Percentiles rank a stretch among this genome's conserved stretches.
phyloP scores from a whole-genome alignment of 176 grass and related monocot species.

The Phragmites australis region DNA sequence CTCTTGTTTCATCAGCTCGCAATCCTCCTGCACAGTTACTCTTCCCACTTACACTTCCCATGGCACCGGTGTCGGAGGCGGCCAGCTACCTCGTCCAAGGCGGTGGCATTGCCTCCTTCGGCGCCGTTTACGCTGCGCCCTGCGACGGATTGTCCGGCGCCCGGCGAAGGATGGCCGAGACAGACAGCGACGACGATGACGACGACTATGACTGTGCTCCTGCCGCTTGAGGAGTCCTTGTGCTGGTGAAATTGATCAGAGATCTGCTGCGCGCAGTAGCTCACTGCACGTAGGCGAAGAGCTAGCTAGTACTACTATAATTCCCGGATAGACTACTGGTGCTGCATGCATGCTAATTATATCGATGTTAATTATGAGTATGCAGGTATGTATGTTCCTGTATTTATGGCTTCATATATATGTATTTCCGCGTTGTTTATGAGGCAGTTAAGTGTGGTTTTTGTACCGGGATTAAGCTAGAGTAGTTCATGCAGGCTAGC shows the following conservation, averaged over 20 bases:
- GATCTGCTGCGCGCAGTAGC: background rate
- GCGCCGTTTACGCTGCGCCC: constrained; percentile 31
- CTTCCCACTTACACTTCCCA: constrained; percentile 22
- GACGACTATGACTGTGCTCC: constrained; percentile 69
- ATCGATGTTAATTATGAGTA: background rate
- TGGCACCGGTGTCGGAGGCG: constrained; percentile 35
- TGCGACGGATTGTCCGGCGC: background rate
- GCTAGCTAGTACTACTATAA: background rate
- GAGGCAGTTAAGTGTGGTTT: constrained; percentile 13
- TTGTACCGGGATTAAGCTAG: background rate
- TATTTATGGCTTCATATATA: background rate
- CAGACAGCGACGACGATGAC: constrained; percentile 57
- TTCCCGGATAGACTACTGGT: background rate
- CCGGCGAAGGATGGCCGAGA: constrained; percentile 41
- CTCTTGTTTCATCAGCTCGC: background rate
- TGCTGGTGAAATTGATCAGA: background rate
- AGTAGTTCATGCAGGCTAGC: background rate
- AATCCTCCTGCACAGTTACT: background rate
- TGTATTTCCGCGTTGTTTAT: background rate
- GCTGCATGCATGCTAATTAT: background rate
- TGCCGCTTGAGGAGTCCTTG: constrained; percentile 49
- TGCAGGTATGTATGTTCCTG: background rate
- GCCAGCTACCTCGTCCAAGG: constrained; percentile 22
- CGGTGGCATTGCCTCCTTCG: constrained; percentile 46
- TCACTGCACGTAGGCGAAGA: background rate